Evolutionary conservation across 371 early-diverging fungal genomes (phyloP).

Genomic region (Dichotomocladium elegans): DNA sequence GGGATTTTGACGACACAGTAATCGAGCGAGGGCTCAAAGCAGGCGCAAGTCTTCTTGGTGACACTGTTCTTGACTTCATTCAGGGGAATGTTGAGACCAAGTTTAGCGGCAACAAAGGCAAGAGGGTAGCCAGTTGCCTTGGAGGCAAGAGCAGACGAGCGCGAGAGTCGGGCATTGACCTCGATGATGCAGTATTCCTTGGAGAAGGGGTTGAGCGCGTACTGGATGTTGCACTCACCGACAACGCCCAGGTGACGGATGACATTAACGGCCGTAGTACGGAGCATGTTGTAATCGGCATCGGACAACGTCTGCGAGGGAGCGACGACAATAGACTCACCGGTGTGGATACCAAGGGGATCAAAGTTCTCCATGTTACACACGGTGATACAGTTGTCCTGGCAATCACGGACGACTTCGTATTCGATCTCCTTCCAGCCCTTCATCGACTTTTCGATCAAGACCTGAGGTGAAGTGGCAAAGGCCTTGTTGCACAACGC

Average conservation of each 20-base stretch:
- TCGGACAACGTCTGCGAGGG: slow-evolving; percentile 92
- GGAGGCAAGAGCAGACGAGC: slow-evolving; percentile 84
- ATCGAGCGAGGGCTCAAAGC: slow-evolving; percentile 94
- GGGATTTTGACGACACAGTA: slow-evolving; percentile 95
- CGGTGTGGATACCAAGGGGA: slow-evolving; percentile 93
- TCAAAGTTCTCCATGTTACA: slow-evolving; percentile 99
- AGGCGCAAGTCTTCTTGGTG: slow-evolving; percentile 88
- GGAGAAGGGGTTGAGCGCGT: slow-evolving; percentile 85
- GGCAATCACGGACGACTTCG: slow-evolving; percentile 94
- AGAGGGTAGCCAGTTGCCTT: slow-evolving; percentile 96
- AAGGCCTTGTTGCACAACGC: slow-evolving; percentile 76
- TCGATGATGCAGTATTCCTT: slow-evolving; percentile 91
- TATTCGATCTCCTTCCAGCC: slow-evolving; percentile 98
- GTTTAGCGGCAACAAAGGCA: slow-evolving; percentile 94
- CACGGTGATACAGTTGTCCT: slow-evolving; percentile 95
- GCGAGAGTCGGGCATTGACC: slow-evolving; percentile 92
- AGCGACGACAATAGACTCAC: slow-evolving; percentile 95
- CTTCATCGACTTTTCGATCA: slow-evolving; percentile 93
- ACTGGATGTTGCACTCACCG: slow-evolving; percentile 96
- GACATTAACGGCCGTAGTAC: slow-evolving; percentile 91
- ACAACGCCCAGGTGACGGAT: slow-evolving; percentile 95
- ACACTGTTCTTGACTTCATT: slow-evolving; percentile 87
- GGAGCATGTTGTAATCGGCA: slow-evolving; percentile 92
- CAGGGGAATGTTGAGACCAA: slow-evolving; percentile 81
- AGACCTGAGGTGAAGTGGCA: slow-evolving; percentile 79